phyloP scores from a whole-genome alignment of 2,329 filamentous ascomycete genomes.

The Ramichloridium luteum region DNA sequence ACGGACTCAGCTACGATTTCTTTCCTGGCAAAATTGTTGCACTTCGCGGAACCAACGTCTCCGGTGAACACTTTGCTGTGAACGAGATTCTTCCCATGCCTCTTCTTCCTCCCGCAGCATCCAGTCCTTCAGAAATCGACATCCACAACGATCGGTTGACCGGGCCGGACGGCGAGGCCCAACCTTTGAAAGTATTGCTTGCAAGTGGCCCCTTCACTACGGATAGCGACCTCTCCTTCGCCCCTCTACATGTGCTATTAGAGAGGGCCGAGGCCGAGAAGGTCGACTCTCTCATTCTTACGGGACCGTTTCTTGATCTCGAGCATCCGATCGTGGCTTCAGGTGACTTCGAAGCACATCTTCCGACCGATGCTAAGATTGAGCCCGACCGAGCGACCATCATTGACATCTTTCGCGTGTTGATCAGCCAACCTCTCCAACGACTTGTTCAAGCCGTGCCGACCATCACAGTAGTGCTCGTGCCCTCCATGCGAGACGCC shows the following conservation, averaged over 20 bases:
- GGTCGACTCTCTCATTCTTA: constrained; percentile 67
- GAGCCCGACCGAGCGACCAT: constrained; percentile 64
- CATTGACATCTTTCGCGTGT: constrained; percentile 67
- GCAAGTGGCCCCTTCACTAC: constrained; percentile 84
- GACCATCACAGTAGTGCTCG: constrained; percentile 65
- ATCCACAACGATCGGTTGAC: constrained; percentile 56
- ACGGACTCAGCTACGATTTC: constrained; percentile 63
- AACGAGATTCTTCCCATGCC: constrained; percentile 65
- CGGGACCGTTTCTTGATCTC: constrained; percentile 80
- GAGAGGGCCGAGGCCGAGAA: constrained; percentile 60
- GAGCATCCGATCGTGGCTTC: constrained; percentile 77
- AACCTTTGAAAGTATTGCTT: constrained; percentile 64
- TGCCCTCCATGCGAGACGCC: constrained; percentile 72
- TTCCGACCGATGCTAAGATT: constrained; percentile 28
- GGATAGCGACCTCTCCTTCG: constrained; percentile 83
- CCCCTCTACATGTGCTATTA: constrained; percentile 72
- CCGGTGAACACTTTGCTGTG: constrained; percentile 70
- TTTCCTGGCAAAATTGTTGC: constrained; percentile 94
- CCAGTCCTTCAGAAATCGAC: constrained; percentile 52
- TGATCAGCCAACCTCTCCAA: constrained; percentile 63
- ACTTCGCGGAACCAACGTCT: constrained; percentile 72
- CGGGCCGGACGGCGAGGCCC: constrained; percentile 45
- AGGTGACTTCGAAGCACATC: constrained; percentile 32
- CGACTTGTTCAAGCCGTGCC: constrained; percentile 60
- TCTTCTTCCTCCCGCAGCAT: constrained; percentile 61